Evolutionary conservation across 345 rosid genomes (phyloP).

Genomic region (Eucalyptus pauciflora): DNA sequence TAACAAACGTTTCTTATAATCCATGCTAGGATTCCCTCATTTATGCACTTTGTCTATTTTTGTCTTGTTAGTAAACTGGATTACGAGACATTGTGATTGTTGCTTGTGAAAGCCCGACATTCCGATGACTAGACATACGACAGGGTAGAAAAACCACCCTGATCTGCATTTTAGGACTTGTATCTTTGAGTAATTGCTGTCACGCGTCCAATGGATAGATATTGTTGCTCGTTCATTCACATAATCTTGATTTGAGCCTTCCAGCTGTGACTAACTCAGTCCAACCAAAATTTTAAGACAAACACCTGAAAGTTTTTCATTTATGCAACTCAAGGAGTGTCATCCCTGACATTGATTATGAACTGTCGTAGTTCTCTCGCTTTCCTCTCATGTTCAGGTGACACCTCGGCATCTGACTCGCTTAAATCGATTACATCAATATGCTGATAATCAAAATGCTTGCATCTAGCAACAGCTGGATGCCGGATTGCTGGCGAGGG

Average conservation of each 20-base stretch:
- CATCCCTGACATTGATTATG: slow-evolving; percentile 39
- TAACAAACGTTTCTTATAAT: background rate
- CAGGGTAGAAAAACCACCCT: background rate
- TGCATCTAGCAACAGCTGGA: slow-evolving; percentile 2
- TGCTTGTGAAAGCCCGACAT: background rate
- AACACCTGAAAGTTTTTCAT: background rate
- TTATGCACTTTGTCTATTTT: background rate
- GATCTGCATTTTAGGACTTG: background rate
- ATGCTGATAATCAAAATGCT: slow-evolving; percentile 5
- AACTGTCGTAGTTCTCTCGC: slow-evolving; percentile 59
- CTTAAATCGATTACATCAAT: slow-evolving; percentile 44
- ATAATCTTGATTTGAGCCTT: background rate
- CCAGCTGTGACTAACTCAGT: background rate
- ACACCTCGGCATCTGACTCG: slow-evolving; percentile 57
- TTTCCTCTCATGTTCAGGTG: slow-evolving; percentile 50
- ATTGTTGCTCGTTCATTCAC: background rate
- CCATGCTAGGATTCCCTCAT: background rate
- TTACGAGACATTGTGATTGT: background rate
- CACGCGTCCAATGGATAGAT: background rate
- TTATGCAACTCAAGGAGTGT: slow-evolving; percentile 4
- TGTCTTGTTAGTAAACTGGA: background rate
- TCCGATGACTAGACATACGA: background rate
- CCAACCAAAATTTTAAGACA: background rate
- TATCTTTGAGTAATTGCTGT: background rate
- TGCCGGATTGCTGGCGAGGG: slow-evolving; percentile 34